Conservation (phyloP, 768 basidiomycete species). For the Scleroderma citrinum region DNA sequence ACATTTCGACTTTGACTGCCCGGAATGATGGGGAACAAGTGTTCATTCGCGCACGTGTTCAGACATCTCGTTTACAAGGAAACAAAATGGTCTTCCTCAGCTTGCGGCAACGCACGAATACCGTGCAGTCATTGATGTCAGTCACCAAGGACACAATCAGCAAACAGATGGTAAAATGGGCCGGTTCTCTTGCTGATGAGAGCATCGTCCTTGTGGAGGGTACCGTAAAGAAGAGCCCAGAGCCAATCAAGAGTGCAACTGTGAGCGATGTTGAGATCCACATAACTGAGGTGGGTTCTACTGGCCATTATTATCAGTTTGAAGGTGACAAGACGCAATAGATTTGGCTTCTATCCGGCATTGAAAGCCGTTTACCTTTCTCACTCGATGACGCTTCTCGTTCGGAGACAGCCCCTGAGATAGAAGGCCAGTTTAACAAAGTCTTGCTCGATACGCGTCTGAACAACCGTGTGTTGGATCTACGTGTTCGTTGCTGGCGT, state of each 20-base stretch:
- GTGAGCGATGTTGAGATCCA: conserved; percentile 85
- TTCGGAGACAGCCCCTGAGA: conserved; percentile 65
- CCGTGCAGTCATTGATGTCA: conserved; percentile 81
- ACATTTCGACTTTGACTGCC: conserved; percentile 59
- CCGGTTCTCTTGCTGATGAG: conserved; percentile 70
- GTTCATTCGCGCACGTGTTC: conserved; percentile 82
- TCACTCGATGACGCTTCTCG: conserved; percentile 88
- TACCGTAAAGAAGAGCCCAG: conserved; percentile 66
- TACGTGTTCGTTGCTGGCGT: conserved; percentile 55
- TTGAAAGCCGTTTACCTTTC: conserved; percentile 82
- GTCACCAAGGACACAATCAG: conserved; percentile 73
- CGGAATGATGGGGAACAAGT: conserved; percentile 67
- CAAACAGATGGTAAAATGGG: conserved; percentile 98
- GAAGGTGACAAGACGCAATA: conserved; percentile 24
- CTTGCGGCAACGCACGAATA: conserved; percentile 79
- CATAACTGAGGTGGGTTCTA: conserved; percentile 59
- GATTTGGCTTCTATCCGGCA: conserved; percentile 77
- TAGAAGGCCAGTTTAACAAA: conserved; percentile 60
- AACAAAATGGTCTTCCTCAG: conserved; percentile 94
- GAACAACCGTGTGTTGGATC: conserved; percentile 90
- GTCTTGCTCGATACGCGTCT: conserved; percentile 92
- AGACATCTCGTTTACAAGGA: conserved; percentile 87
- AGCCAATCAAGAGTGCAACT: conserved; percentile 87
- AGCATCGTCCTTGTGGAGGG: conserved; percentile 92
- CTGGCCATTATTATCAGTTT: not conserved